Evolutionary conservation across 2,329 filamentous ascomycete species (phyloP).

Genomic region (Aspergillus hortae): DNA sequence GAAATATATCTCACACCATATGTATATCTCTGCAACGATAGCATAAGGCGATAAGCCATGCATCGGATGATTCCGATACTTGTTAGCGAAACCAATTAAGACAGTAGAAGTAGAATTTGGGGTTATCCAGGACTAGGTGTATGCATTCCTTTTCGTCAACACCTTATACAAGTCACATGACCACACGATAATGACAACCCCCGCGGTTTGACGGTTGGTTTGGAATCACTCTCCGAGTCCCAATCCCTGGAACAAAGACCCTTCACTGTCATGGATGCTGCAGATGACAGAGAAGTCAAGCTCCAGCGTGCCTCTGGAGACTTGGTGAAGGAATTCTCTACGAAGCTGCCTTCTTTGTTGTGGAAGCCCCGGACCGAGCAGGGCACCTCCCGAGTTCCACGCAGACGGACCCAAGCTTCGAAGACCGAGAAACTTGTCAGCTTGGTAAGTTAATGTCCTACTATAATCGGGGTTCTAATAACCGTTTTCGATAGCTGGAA

Average conservation of each 20-base stretch:
- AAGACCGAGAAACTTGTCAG: constrained; percentile 38
- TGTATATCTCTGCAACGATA: too few relatives aligned
- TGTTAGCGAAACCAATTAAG: too few relatives aligned
- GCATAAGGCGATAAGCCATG: too few relatives aligned
- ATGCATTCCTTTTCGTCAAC: neutral
- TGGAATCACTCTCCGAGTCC: neutral
- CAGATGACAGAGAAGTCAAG: constrained; percentile 44
- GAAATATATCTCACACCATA: too few relatives aligned
- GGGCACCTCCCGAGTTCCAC: constrained; percentile 26
- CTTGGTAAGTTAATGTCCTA: constrained; percentile 31
- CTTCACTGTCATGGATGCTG: constrained; percentile 39
- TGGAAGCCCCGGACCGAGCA: constrained; percentile 32
- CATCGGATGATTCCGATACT: too few relatives aligned
- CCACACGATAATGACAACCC: constrained; percentile 4
- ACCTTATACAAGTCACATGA: constrained; percentile 11
- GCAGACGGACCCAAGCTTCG: constrained; percentile 35
- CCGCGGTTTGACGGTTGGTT: constrained; percentile 15
- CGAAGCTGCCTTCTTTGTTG: constrained; percentile 41
- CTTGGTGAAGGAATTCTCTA: constrained; percentile 40
- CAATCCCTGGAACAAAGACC: neutral
- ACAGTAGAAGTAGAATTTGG: neutral
- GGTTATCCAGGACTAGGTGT: neutral
- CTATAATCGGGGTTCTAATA: neutral
- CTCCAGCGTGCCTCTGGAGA: constrained; percentile 46
- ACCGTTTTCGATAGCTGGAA: constrained; percentile 56